Evolutionary conservation across 805 yeast genomes (phyloP).

Genomic region (baker's yeast (Saccharomyces cerevisiae)): DNA sequence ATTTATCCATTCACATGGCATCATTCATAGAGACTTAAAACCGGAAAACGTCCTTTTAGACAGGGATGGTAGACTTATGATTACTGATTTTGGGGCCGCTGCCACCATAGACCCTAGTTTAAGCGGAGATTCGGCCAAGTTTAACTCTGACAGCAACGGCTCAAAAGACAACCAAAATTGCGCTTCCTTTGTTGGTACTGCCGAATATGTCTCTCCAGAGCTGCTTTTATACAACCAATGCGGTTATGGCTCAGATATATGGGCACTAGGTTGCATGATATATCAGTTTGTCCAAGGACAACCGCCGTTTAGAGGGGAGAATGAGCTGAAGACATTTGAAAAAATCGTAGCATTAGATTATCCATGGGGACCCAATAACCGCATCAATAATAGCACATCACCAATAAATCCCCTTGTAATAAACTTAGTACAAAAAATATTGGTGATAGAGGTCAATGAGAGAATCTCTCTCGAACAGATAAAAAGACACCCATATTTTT

Average conservation of each 20-base stretch:
- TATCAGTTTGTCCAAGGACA: conserved; percentile 74
- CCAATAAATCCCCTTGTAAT: conserved; percentile 48
- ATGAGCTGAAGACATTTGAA: conserved; percentile 81
- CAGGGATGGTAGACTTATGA: conserved; percentile 77
- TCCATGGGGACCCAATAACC: conserved; percentile 37
- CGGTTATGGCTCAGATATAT: conserved; percentile 77
- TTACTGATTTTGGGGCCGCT: conserved; percentile 98
- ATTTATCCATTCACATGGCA: conserved; percentile 82
- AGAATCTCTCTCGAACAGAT: conserved; percentile 53
- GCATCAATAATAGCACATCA: not conserved
- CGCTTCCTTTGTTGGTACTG: conserved; percentile 94
- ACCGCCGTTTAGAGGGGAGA: conserved; percentile 84
- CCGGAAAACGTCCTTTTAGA: conserved; percentile 89
- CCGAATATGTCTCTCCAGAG: conserved; percentile 94
- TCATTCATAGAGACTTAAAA: conserved; percentile 87
- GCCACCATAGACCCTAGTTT: conserved; percentile 33
- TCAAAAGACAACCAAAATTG: conserved; percentile 12
- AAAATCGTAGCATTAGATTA: conserved; percentile 75
- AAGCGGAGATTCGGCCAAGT: conserved; percentile 17
- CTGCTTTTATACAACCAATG: conserved; percentile 67
- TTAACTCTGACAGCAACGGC: conserved; percentile 8
- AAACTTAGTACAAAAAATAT: conserved; percentile 56
- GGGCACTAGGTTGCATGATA: conserved; percentile 90
- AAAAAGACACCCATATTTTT: conserved; percentile 66
- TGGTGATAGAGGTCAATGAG: conserved; percentile 62